Evolutionary conservation across 73 alveolate species (phyloP), one percentile per base, ranked within the genome.

Genomic region (Halteria grandinella): DNA sequence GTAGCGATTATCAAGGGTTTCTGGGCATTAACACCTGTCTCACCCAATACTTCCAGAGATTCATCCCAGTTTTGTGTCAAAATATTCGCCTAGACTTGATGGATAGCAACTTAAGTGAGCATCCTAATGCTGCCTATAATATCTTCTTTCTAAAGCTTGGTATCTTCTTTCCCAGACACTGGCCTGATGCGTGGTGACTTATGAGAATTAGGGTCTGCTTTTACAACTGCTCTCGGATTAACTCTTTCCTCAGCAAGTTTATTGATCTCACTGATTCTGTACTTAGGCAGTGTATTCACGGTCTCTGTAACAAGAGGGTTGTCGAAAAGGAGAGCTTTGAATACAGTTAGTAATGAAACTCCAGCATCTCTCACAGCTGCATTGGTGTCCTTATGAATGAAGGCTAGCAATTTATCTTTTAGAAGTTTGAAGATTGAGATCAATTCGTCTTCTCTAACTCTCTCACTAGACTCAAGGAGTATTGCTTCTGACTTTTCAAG

Each of bases 361-460:
- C 85, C 91, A 12, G 83, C 81, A 18, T 82, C 91, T 57, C 91
- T 82, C 12, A 82, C 91, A 41, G 71, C 75, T 1, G 77, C 76
- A 37, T 48, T 55, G 10, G 72, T 70, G 24, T 82, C 91, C 28
- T 55, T 82, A 14, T 50, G 25, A 28, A 82, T 55, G 23, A 82
- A 27, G 5, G 50, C 45, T 5, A 48, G 0, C 17, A 70, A 2
- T 31, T 70, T 70, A 27, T 70, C 83, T 33, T 50, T 70, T 7
- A 70, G 14, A 6, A 20, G 7, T 32, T 48, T 70, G 41, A 70
- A 70, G 10, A 70, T 31, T 1, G 15, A 6, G 17, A 28, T 17
- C 37, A 51, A n/a, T 3, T 28, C 25, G 7, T 18, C 49, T n/a
- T n/a, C n/a, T n/a, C n/a, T n/a, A n/a, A n/a, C n/a, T n/a, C n/a